A percentile compares a stretch with the other conserved stretches of the same genome.
These are phyloP conservation scores for Epithemia pelagica DNA, from an alignment of 108 stramenopile genomes.

Conservation along the genomic window DNA sequence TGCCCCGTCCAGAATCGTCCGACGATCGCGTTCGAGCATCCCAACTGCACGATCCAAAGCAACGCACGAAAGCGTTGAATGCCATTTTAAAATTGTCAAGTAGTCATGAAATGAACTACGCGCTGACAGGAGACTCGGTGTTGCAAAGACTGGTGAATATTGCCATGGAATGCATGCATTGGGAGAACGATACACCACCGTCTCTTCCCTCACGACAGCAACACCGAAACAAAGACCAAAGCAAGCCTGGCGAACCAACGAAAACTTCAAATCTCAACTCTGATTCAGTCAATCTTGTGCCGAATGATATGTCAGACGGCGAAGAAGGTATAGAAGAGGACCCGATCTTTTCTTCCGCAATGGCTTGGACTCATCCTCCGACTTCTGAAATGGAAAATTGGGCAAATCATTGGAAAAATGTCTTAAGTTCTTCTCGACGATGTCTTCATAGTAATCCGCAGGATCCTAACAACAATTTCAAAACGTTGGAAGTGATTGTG, in stretches of 20 bases:
- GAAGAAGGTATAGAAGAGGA: background rate
- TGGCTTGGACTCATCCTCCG: background rate
- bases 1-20: background rate
- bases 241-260: too few species aligned
- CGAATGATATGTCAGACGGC: background rate
- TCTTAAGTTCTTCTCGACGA: background rate
- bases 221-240: background rate
- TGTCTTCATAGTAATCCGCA: background rate
- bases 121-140: background rate
- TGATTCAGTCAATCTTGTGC: background rate
- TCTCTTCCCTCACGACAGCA: background rate
- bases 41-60: background rate
- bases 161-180: slow-evolving; percentile 6
- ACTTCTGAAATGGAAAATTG: background rate
- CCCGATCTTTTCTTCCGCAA: background rate
- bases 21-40: background rate
- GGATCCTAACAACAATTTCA: background rate
- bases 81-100: background rate
- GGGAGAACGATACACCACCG: background rate
- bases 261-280: background rate
- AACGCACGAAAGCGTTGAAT: background rate
- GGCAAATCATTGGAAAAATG: background rate
- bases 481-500: slow-evolving; percentile 31
- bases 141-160: background rate
- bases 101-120: background rate